These are phyloP conservation scores for Moesziomyces sp. DNA, from an alignment of 1,284 basidiomycete species.

Conservation along the genomic window DNA sequence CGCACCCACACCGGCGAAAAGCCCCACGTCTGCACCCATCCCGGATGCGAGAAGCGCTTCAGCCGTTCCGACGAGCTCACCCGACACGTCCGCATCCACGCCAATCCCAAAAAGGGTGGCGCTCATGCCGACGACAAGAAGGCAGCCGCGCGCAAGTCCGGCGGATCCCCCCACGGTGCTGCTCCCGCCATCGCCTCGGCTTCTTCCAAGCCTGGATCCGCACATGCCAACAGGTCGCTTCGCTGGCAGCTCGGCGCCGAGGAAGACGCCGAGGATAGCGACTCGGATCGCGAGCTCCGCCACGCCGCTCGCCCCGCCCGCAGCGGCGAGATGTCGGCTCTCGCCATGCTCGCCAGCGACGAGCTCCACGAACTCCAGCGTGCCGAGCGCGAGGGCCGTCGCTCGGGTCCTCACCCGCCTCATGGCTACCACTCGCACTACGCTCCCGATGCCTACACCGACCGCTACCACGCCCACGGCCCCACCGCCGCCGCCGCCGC, in stretches of 20 bases:
- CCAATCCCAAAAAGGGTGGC: slow-evolving; percentile 66
- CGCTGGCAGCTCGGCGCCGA: slow-evolving; percentile 52
- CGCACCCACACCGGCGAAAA: slow-evolving; percentile 98
- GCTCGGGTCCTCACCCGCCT: slow-evolving; percentile 14
- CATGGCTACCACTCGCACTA: slow-evolving; percentile 22
- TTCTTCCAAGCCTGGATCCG: slow-evolving; percentile 21
- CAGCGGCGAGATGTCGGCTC: slow-evolving; percentile 62
- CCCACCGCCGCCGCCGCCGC: background rate
- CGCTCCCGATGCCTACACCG: slow-evolving; percentile 37
- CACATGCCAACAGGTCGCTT: slow-evolving; percentile 20
- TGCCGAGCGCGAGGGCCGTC: slow-evolving; percentile 54
- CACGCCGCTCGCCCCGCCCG: slow-evolving; percentile 18
- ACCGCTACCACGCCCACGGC: slow-evolving; percentile 32
- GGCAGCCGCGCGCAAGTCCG: slow-evolving; percentile 29
- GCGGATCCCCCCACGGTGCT: slow-evolving; percentile 9
- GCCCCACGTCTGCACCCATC: slow-evolving; percentile 90
- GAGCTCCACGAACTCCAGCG: slow-evolving; percentile 62
- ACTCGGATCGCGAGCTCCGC: slow-evolving; percentile 50
- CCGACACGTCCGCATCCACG: slow-evolving; percentile 92
- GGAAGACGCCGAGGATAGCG: slow-evolving; percentile 53
- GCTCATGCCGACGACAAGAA: slow-evolving; percentile 34
- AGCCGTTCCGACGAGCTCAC: slow-evolving; percentile 97
- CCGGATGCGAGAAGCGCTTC: slow-evolving; percentile 97
- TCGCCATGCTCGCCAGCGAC: slow-evolving; percentile 63
- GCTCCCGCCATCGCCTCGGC: slow-evolving; percentile 37